Percentiles rank a stretch among this genome's conserved stretches.
Conservation (phyloP, 2,329 filamentous ascomycete genomes). For the Neoarthrinium moseri region DNA sequence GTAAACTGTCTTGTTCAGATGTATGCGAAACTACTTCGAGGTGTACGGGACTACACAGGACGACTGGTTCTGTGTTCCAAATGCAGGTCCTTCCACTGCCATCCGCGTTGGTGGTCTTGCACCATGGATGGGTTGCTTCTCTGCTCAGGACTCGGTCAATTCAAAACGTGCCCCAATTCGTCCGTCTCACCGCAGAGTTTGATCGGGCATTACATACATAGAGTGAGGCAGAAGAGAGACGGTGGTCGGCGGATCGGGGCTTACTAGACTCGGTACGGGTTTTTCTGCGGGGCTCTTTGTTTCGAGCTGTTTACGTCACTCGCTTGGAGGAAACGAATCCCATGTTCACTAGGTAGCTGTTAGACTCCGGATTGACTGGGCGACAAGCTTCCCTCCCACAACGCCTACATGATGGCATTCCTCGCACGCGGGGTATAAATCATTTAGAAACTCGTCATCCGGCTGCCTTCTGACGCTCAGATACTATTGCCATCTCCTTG, state of each 20-base stretch:
- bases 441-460: neutral
- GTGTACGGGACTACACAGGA: no score
- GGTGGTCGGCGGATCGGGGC: neutral
- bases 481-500: neutral
- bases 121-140: no score
- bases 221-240: neutral
- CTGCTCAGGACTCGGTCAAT: no score
- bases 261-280: neutral
- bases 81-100: no score
- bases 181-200: neutral
- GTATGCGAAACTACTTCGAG: no score
- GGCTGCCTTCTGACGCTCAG: neutral
- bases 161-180: no score
- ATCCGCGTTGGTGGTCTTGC: no score
- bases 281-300: neutral
- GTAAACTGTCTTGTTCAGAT: no score
- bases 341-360: no score
- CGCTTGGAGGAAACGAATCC: neutral
- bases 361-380: no score
- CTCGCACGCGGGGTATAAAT: neutral
- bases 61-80: no score
- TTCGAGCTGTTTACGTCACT: conserved; percentile 1
- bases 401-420: conserved; percentile 3
- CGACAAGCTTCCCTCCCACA: no score
- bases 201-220: neutral